Evolutionary conservation across 345 rosid genomes (phyloP).

Genomic region (Raphanus sativus): DNA sequence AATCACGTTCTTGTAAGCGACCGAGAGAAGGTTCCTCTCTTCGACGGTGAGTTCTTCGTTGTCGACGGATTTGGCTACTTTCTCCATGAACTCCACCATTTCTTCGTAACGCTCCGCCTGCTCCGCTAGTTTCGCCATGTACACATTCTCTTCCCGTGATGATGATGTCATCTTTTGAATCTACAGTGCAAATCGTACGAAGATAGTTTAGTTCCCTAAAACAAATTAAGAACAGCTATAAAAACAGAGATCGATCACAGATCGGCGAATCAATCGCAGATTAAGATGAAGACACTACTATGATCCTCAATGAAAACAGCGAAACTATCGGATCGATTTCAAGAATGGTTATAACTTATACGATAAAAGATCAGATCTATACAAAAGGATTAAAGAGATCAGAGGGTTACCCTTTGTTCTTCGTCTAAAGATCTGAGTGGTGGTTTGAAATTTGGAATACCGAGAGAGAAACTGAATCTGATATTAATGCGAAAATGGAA

Average conservation of each 20-base stretch:
- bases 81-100: neutral
- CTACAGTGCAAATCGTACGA: too few relatives aligned
- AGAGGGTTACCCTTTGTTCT: constrained; percentile 10
- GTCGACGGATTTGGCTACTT: neutral
- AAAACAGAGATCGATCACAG: neutral
- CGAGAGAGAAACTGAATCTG: constrained; percentile 15
- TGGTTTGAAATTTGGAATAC: constrained; percentile 10
- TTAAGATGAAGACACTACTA: neutral
- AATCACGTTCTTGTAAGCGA: neutral
- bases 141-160: neutral
- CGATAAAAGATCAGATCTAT: constrained; percentile 15
- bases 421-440: constrained; percentile 21
- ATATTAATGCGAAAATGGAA: constrained; percentile 3
- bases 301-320: neutral
- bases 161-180: neutral
- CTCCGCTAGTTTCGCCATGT: neutral
- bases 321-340: constrained; percentile 9
- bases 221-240: too few relatives aligned
- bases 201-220: too few relatives aligned
- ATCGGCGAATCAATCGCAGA: neutral
- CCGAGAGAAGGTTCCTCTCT: neutral
- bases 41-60: neutral
- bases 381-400: neutral
- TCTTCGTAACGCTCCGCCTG: neutral
- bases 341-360: too few relatives aligned